phyloP scores from a whole-genome alignment of 371 early-diverging fungal genomes.

The Paraphysoderma sedebokerense region DNA sequence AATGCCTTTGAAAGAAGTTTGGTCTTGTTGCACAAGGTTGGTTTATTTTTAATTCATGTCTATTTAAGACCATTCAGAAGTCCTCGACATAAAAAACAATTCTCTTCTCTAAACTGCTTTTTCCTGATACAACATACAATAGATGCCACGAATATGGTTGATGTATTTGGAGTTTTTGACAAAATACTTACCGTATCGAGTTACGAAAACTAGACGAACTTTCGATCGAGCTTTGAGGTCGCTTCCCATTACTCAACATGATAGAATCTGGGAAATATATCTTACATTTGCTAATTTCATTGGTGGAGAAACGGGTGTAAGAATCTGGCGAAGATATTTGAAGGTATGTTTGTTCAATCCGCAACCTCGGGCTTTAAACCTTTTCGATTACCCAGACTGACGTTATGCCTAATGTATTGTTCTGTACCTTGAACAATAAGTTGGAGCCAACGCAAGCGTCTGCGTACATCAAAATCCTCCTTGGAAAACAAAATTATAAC shows the following conservation, averaged over 20 bases:
- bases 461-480: conserved; percentile 51
- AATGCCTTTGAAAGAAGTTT: conserved; percentile 70
- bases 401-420: too few species aligned
- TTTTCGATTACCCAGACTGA: too few species aligned
- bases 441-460: conserved; percentile 52
- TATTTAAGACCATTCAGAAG: background rate
- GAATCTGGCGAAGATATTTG: conserved; percentile 63
- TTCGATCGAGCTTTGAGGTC: conserved; percentile 85
- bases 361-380: too few species aligned
- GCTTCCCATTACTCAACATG: conserved; percentile 86
- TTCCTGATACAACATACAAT: too few species aligned
- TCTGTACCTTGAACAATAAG: too few species aligned
- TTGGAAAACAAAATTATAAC: conserved; percentile 48
- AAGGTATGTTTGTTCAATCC: conserved; percentile 27
- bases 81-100: background rate
- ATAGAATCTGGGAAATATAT: conserved; percentile 73
- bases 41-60: background rate
- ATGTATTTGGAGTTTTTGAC: conserved; percentile 52
- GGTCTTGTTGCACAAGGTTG: conserved; percentile 71
- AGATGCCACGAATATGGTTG: conserved; percentile 74
- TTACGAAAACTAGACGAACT: conserved; percentile 55
- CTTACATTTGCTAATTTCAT: conserved; percentile 54
- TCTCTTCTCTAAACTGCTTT: conserved; percentile 16
- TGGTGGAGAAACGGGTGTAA: conserved; percentile 66
- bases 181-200: conserved; percentile 32